Conservation (phyloP, 441 rosid species). For the Euphorbia celastroides region DNA sequence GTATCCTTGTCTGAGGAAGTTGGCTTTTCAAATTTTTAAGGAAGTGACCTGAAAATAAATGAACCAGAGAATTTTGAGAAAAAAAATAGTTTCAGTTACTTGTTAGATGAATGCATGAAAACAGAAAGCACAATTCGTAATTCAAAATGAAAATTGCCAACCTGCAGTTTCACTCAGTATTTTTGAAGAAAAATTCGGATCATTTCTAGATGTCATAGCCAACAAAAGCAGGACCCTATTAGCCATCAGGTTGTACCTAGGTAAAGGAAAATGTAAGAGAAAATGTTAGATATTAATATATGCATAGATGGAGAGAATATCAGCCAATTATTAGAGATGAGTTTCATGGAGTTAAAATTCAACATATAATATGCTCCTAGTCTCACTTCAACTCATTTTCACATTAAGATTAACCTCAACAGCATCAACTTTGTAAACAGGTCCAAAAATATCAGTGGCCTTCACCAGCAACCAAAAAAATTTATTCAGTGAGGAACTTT, state of each 20-base stretch:
- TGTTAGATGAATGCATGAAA: constrained; percentile 2
- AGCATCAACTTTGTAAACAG: background rate
- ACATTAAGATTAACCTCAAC: constrained; percentile 13
- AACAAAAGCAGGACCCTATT: constrained; percentile 92
- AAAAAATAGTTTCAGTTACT: constrained; percentile 3
- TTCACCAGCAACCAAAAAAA: constrained; percentile 14
- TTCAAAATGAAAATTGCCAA: constrained; percentile 35
- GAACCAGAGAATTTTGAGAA: constrained; percentile 22
- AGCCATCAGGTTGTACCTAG: constrained; percentile 99
- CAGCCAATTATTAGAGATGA: too few species aligned
- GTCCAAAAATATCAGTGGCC: constrained; percentile 1
- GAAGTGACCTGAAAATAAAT: constrained; percentile 78
- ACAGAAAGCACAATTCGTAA: constrained; percentile 11
- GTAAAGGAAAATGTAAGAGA: constrained; percentile 16
- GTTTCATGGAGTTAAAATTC: background rate
- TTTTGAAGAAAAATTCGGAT: constrained; percentile 64
- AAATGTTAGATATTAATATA: constrained; percentile 8
- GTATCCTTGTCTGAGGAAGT: constrained; percentile 99
- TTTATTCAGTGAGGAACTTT: constrained; percentile 10
- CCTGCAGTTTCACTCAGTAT: constrained; percentile 89
- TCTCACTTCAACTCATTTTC: constrained; percentile 10
- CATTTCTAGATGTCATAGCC: constrained; percentile 85
- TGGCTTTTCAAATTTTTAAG: constrained; percentile 93
- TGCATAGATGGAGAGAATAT: background rate
- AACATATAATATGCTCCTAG: background rate